Evolutionary conservation across 345 rosid genomes (phyloP).

Genomic region (Chamaenerion angustifolium): DNA sequence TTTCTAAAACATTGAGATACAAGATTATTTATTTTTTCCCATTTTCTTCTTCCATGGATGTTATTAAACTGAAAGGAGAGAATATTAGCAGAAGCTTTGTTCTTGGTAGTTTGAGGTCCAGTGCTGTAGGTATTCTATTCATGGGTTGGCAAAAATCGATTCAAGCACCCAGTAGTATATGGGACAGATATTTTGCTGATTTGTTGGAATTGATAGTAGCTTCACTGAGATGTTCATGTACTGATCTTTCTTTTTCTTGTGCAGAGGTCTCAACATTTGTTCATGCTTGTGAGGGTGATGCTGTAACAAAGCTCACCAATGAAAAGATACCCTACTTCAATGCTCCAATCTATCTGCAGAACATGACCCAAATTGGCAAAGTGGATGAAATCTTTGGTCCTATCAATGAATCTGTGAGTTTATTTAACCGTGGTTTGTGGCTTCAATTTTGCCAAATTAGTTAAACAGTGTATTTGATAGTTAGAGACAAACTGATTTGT

Average conservation of each 20-base stretch:
- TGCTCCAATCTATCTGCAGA: slow-evolving; percentile 71
- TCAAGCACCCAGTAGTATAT: too few species aligned
- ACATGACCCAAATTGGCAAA: slow-evolving; percentile 87
- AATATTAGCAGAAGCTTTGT: too few species aligned
- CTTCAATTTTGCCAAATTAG: background rate
- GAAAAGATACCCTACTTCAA: slow-evolving; percentile 81
- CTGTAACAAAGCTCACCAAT: slow-evolving; percentile 68
- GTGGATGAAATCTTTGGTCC: slow-evolving; percentile 96
- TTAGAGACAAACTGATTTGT: background rate
- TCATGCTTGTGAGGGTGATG: slow-evolving; percentile 98
- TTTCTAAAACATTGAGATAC: too few species aligned
- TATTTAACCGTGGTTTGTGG: background rate
- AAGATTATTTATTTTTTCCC: too few species aligned
- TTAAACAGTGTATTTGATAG: background rate
- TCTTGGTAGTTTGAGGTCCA: too few species aligned
- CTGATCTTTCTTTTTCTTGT: slow-evolving; percentile 4
- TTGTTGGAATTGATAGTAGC: too few species aligned
- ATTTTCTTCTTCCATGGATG: too few species aligned
- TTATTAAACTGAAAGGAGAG: too few species aligned
- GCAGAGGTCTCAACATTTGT: slow-evolving; percentile 68
- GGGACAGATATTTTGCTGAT: too few species aligned
- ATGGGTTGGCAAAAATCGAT: too few species aligned
- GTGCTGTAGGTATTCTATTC: too few species aligned
- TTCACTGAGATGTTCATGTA: too few species aligned
- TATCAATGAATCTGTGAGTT: slow-evolving; percentile 79